A percentile compares a stretch with the other conserved stretches of the same genome.
Conservation (phyloP, 1,139 yeast genomes). For the Waltiozyma sp. region DNA sequence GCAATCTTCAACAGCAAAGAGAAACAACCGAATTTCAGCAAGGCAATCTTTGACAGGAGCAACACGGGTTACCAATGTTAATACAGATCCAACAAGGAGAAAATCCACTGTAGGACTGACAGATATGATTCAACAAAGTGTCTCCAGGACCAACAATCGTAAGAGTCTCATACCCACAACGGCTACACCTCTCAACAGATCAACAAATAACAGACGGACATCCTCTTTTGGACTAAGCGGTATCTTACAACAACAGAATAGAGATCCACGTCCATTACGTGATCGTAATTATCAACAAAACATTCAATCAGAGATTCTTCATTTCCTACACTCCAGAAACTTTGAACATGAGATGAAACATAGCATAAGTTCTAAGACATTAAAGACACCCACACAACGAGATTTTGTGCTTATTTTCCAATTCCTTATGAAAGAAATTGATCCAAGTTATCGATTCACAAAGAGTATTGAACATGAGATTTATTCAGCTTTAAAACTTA, state of each 20-base stretch:
- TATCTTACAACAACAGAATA: slow-evolving; percentile 14
- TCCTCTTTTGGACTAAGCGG: slow-evolving; percentile 15
- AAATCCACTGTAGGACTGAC: slow-evolving; percentile 14
- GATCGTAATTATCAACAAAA: slow-evolving; percentile 58
- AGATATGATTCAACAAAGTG: slow-evolving; percentile 19
- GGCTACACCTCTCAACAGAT: slow-evolving; percentile 3
- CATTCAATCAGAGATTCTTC: slow-evolving; percentile 56
- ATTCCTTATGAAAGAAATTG: slow-evolving; percentile 65
- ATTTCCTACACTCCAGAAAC: slow-evolving; percentile 48
- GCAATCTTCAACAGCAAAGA: slow-evolving; percentile 11
- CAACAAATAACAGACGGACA: slow-evolving; percentile 10
- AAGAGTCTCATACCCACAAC: slow-evolving; percentile 12
- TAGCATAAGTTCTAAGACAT: slow-evolving; percentile 51
- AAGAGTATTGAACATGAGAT: slow-evolving; percentile 70
- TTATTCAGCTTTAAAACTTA: slow-evolving; percentile 47
- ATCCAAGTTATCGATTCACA: slow-evolving; percentile 67
- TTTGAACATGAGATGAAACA: slow-evolving; percentile 71
- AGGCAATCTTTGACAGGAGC: slow-evolving; percentile 20
- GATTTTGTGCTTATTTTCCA: slow-evolving; percentile 73
- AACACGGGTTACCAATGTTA: slow-evolving; percentile 8
- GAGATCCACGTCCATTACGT: slow-evolving; percentile 70
- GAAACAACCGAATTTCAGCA: slow-evolving; percentile 14
- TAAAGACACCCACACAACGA: slow-evolving; percentile 77
- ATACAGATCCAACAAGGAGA: slow-evolving; percentile 11
- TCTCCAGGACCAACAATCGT: slow-evolving; percentile 12